Evolutionary conservation across 805 yeast genomes (phyloP).

Genomic region (Candida boidinii): DNA sequence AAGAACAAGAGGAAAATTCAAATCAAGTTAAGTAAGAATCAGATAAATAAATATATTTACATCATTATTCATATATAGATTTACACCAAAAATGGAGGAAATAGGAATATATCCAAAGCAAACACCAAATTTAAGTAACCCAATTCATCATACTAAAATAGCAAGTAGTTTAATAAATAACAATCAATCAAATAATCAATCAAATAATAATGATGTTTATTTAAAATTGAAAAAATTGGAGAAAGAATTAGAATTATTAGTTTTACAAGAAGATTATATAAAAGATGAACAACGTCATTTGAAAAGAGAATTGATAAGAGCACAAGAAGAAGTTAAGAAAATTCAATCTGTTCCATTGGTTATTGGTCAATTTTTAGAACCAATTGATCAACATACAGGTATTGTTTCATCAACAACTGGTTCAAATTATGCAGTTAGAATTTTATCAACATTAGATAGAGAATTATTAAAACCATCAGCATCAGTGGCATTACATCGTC

Average conservation of each 20-base stretch:
- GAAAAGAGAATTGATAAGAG: constrained; percentile 88
- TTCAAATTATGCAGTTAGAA: constrained; percentile 92
- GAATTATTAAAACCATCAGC: constrained; percentile 92
- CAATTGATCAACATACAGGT: constrained; percentile 93
- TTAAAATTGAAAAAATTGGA: constrained; percentile 79
- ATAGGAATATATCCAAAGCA: constrained; percentile 38
- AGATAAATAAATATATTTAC: no score
- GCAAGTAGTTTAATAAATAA: constrained; percentile 18
- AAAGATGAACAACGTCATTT: constrained; percentile 97
- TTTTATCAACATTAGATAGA: constrained; percentile 87
- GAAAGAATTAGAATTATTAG: constrained; percentile 77
- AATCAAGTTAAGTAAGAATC: no score
- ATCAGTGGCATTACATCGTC: constrained; percentile 96
- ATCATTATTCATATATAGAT: no score
- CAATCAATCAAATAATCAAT: constrained; percentile 9
- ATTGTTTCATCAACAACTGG: constrained; percentile 98
- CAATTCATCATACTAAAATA: constrained; percentile 11
- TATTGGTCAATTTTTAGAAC: constrained; percentile 96
- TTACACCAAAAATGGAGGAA: constrained; percentile 47
- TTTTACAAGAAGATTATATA: constrained; percentile 90
- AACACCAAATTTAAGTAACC: constrained; percentile 15
- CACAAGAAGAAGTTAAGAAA: constrained; percentile 97
- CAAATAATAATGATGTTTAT: constrained; percentile 55
- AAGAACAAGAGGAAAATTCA: no score
- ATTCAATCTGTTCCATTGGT: constrained; percentile 97